Percentiles rank a stretch among this genome's conserved stretches.
phyloP scores from a whole-genome alignment of 352 stramenopile genomes.

The Pythium apleroticum region DNA sequence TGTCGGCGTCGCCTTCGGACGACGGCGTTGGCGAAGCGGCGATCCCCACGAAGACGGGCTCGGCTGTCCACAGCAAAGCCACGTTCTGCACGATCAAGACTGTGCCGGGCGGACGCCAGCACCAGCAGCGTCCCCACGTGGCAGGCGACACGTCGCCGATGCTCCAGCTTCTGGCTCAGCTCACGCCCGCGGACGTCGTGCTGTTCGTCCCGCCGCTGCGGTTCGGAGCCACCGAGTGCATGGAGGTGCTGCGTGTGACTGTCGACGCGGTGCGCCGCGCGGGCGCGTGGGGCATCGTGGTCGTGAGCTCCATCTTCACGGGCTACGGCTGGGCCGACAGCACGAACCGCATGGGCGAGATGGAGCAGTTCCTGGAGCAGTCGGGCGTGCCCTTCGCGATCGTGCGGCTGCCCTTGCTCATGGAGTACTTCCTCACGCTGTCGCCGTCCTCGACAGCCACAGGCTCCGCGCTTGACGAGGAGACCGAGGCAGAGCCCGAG shows the following conservation, averaged over 20 bases:
- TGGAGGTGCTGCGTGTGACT: constrained; percentile 57
- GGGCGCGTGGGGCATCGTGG: constrained; percentile 69
- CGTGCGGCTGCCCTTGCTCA: constrained; percentile 68
- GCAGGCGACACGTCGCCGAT: constrained; percentile 46
- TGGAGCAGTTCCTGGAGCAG: constrained; percentile 60
- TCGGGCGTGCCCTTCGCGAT: constrained; percentile 62
- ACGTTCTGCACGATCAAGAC: constrained; percentile 75
- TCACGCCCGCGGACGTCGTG: constrained; percentile 65
- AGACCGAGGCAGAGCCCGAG: constrained; percentile 15
- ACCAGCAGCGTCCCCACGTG: constrained; percentile 28
- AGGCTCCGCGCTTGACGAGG: constrained; percentile 4
- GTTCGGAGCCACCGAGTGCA: constrained; percentile 44
- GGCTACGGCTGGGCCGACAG: constrained; percentile 29
- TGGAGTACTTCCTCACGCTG: constrained; percentile 77
- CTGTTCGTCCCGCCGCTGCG: constrained; percentile 68
- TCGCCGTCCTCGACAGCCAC: background rate
- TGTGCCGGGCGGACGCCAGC: constrained; percentile 20
- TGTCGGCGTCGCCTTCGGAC: constrained; percentile 23
- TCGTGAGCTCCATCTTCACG: constrained; percentile 74
- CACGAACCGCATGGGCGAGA: constrained; percentile 59
- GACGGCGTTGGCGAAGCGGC: constrained; percentile 42
- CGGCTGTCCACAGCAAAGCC: constrained; percentile 54
- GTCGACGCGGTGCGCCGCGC: constrained; percentile 48
- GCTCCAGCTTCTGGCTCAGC: constrained; percentile 51
- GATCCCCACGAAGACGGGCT: constrained; percentile 40